These are phyloP conservation scores for Tieghemostelium lacteum DNA, from an alignment of 78 protist genomes.

Conservation along the genomic window DNA sequence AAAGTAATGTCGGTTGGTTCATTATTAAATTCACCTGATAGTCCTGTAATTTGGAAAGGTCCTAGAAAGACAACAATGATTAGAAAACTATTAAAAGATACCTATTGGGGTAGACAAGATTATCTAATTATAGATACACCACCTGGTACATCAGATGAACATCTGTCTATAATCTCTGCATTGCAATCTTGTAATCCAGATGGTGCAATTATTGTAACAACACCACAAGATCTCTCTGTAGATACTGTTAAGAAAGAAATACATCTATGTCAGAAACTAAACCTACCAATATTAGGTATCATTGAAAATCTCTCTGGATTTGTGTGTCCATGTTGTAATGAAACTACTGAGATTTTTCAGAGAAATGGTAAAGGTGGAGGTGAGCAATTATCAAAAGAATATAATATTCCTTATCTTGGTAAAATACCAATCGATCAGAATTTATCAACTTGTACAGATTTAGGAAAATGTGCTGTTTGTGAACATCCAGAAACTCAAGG, in stretches of 20 bases:
- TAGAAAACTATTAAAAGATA: slow-evolving; percentile 62
- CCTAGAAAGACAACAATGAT: slow-evolving; percentile 78
- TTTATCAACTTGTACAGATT: slow-evolving; percentile 35
- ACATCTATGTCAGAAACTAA: slow-evolving; percentile 29
- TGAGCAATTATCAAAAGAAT: slow-evolving; percentile 24
- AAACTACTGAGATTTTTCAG: slow-evolving; percentile 72
- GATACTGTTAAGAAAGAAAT: slow-evolving; percentile 75
- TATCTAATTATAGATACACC: slow-evolving; percentile 76
- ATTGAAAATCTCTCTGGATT: slow-evolving; percentile 74
- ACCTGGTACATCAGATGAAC: slow-evolving; percentile 84
- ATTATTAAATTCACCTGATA: neutral
- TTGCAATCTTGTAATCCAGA: slow-evolving; percentile 40
- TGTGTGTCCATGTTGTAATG: slow-evolving; percentile 85
- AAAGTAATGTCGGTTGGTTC: slow-evolving; percentile 77
- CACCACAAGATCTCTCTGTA: slow-evolving; percentile 60
- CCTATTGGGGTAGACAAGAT: slow-evolving; percentile 81
- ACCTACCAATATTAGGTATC: slow-evolving; percentile 59
- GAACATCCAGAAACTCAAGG: slow-evolving; percentile 23
- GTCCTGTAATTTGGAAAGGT: slow-evolving; percentile 79
- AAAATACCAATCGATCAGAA: slow-evolving; percentile 82
- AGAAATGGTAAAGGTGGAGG: slow-evolving; percentile 87
- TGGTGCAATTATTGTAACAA: slow-evolving; percentile 76
- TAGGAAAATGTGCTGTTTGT: slow-evolving; percentile 53
- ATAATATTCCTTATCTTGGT: slow-evolving; percentile 74
- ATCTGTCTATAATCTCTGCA: slow-evolving; percentile 51